Base-by-base conservation (phyloP, 768 basidiomycete species). In the Mycena alexandri region DNA sequence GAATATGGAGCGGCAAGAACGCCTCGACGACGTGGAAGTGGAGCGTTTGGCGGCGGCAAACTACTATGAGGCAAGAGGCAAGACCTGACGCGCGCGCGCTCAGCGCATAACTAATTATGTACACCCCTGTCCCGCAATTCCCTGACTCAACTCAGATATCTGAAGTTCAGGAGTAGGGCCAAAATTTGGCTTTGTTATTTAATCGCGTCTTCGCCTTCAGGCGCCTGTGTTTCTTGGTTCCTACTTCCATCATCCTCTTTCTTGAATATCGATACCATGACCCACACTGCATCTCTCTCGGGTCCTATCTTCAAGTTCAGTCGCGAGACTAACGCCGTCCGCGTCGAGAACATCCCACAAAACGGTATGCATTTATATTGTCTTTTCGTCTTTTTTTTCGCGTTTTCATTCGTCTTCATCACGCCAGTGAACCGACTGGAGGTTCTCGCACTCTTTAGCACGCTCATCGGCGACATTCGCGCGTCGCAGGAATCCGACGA, bases 391-490 rank as follows among this genome's bases (percentile, higher is more conserved):
- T 43, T 47, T 17, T 48, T 12, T 11, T 10, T 11, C 5, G 19
- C 63, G 19, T 16, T 8, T 56, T 62, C 33, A 61, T 21, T 42
- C 59, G 25, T 48, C 53, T 42, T n/a, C n/a, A n/a, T n/a, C n/a
- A n/a, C n/a, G n/a, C n/a, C 63, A 82, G 83, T 78, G 36, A 79
- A 76, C 60, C 76, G 80, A 69, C 75, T 75, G 33, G 89, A 90
- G 69, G 79, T 90, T 22, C 77, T 86, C 22, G 80, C 86, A 16
- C 77, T 90, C 62, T 91, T 91, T 74, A 83, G 79, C 64, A 85
- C 79, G 34, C 80, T 88, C 51, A 87, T 90, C 57, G 89, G 88
- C 60, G 85, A 87, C 43, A 84, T 90, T 61, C 81, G 81, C 52
- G 82, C 75, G 67, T 85, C 81, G 60, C 80, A 81, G 65, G 83